These are phyloP conservation scores for Pulveroboletus sp. DNA, from an alignment of 768 basidiomycete species.

Conservation along the genomic window DNA sequence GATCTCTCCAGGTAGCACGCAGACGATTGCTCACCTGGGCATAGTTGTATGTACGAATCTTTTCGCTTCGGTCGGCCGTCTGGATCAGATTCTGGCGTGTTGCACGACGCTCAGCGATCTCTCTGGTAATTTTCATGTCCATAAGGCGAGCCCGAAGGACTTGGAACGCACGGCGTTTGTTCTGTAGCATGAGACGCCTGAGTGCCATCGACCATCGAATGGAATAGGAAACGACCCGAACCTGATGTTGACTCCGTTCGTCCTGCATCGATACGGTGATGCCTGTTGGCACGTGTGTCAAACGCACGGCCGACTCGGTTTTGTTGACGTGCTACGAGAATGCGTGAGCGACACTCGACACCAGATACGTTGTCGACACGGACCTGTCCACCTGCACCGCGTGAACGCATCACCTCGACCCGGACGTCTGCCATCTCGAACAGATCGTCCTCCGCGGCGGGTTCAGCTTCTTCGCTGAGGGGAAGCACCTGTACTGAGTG, in stretches of 20 bases:
- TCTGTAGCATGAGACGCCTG: constrained; percentile 41
- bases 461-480: constrained; percentile 60
- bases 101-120: constrained; percentile 66
- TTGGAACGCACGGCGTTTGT: constrained; percentile 88
- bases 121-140: constrained; percentile 68
- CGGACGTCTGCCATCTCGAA: constrained; percentile 84
- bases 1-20: no score
- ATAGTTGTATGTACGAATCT: constrained; percentile 94
- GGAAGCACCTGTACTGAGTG: constrained; percentile 65
- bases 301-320: constrained; percentile 94
- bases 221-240: constrained; percentile 21
- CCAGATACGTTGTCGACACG: constrained; percentile 5
- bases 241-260: constrained; percentile 92
- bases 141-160: constrained; percentile 83
- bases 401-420: constrained; percentile 90
- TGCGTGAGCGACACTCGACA: not conserved
- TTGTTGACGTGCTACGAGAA: constrained; percentile 87
- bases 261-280: constrained; percentile 98
- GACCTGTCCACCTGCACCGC: constrained; percentile 97
- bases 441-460: constrained; percentile 51
- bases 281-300: constrained; percentile 90
- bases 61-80: constrained; percentile 85
- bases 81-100: constrained; percentile 70
- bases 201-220: not conserved
- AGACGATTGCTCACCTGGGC: constrained; percentile 51